Evolutionary conservation across 2,329 filamentous ascomycete genomes (phyloP).

Genomic region (Whalleya microplaca): DNA sequence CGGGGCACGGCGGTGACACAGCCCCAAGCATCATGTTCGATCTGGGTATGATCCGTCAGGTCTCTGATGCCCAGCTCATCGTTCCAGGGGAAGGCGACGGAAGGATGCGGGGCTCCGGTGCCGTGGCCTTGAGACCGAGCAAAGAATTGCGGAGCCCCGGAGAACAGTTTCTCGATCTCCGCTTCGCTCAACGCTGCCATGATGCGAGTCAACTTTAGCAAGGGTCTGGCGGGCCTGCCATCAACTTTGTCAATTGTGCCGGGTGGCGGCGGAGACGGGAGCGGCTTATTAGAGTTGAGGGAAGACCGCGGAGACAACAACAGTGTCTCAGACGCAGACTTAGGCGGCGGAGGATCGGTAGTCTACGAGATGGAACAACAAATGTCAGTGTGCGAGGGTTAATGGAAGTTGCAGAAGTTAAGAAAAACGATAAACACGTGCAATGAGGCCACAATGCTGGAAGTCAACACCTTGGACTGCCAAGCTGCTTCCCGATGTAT

Average conservation of each 20-base stretch:
- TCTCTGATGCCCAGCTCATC: slow-evolving; percentile 63
- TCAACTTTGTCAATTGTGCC: slow-evolving; percentile 45
- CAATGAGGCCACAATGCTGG: slow-evolving; percentile 7
- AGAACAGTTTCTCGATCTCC: slow-evolving; percentile 72
- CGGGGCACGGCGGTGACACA: slow-evolving; percentile 66
- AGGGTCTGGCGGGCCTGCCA: slow-evolving; percentile 45
- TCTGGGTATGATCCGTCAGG: slow-evolving; percentile 65
- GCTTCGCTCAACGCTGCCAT: slow-evolving; percentile 62
- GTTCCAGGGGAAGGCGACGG: slow-evolving; percentile 70
- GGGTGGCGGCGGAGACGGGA: slow-evolving; percentile 56
- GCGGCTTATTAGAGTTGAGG: slow-evolving; percentile 58
- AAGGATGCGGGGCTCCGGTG: slow-evolving; percentile 63
- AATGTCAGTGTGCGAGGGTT: slow-evolving; percentile 16
- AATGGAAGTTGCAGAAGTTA: slow-evolving; percentile 1
- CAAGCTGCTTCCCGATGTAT: slow-evolving; percentile 9
- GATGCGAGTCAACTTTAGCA: slow-evolving; percentile 59
- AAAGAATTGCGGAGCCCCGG: slow-evolving; percentile 75
- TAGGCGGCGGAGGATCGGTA: slow-evolving; percentile 27
- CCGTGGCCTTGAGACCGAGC: slow-evolving; percentile 62
- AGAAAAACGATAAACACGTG: neutral
- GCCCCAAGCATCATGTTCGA: slow-evolving; percentile 66
- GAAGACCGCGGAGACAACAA: slow-evolving; percentile 39
- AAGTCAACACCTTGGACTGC: slow-evolving; percentile 6
- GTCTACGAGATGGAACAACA: slow-evolving; percentile 18
- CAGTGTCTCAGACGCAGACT: slow-evolving; percentile 29